Base-by-base conservation (phyloP, 164 flowering plant genomes). In the Vitis amurensis region DNA sequence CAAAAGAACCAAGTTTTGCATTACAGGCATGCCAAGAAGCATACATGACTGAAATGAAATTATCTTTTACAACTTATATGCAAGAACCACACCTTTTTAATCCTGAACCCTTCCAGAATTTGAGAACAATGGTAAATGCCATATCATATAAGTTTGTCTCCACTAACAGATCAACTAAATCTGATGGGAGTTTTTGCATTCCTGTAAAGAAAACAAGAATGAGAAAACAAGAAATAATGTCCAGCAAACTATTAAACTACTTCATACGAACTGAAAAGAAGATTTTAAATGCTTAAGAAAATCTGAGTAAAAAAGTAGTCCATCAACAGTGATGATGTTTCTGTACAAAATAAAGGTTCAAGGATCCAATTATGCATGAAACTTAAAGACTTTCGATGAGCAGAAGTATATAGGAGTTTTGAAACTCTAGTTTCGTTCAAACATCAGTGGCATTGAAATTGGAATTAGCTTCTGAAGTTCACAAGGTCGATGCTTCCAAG, bases 51-150 rank as follows among this genome's bases (percentile, higher is more conserved):
- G n/a, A 23, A 29, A 64, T 23, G 4, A 70, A 71, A 9, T 11
- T 31, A 71, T 4, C 52, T 44, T 60, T 15, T 9, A 49, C 29
- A 72, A 72, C 31, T 49, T 17, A 63, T 49, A 31, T 12, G 44
- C 56, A 48, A 14, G 64, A 70, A 19, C 47, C 11, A 16, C 29
- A 94, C 99, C 93, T 91, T 72, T 86, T 81, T 74, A 91, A 71
- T 67, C 66, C 82, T 63, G 97, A 90, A 69, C 83, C 95, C 77
- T 80, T 87, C 87, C 92, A 93, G 71, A 93, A 93, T 77, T 82
- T 90, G 55, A 93, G 74, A 67, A 91, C 71, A 72, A 91, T 79
- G 9, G 98, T 88, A 68, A 93, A 90, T 48, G 95, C 97, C 93
- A 88, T 89, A 68, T 95, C 99, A 78, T 91, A 89, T 16, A 86